Base-by-base conservation (phyloP, 2,329 filamentous ascomycete genomes). In the Corynespora cassiicola region DNA sequence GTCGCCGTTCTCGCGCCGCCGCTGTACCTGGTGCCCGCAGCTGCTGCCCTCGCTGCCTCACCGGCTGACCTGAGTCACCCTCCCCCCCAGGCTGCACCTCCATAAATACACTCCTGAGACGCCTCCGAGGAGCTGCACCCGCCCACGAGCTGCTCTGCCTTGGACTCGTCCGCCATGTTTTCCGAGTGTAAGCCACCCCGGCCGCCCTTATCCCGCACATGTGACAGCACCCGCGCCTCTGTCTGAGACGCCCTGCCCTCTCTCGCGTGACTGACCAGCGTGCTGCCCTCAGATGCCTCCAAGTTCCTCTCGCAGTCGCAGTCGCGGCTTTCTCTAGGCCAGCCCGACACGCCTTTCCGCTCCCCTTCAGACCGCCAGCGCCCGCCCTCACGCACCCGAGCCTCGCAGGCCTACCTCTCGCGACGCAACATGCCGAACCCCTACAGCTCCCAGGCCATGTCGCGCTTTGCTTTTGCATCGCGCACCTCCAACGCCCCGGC, bases 281-380 rank as follows among this genome's bases (percentile, higher is more conserved):
- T 51, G 52, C n/a, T n/a, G n/a, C 48, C 47, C 47, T 36, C 63
- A 96, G 94, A 97, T 85, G 94, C 94, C 61, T 97, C 92, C 54
- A 87, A 86, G 57, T 99, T 99, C 69, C 84, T 99, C 59, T 89
- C 91, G 46, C 91, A 96, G 80, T 96, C 91, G 54, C 91, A 96
- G 76, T 95, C 91, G 46, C 86, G 90, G 49, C 77, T 97, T 60
- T 89, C 87, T 54, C 90, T 72, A 81, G 86, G 65, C 71, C 80
- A 73, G 52, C 65, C 52, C 51, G 69, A 76, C 54, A 60, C 68
- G 69, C 51, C 74, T 69, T 61, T 74, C 71, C 61, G 76, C 73
- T 58, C 75, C 74, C 46, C 69, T 69, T 52, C 71, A 68, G 56
- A 72, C 69, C 51, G 71, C 66, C 47, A 74, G 68, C 56, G 68